Evolutionary conservation across 75 land plant genomes (phyloP), one percentile per base, ranked within the genome.

Genomic region (Pseudotsuga menziesii): DNA sequence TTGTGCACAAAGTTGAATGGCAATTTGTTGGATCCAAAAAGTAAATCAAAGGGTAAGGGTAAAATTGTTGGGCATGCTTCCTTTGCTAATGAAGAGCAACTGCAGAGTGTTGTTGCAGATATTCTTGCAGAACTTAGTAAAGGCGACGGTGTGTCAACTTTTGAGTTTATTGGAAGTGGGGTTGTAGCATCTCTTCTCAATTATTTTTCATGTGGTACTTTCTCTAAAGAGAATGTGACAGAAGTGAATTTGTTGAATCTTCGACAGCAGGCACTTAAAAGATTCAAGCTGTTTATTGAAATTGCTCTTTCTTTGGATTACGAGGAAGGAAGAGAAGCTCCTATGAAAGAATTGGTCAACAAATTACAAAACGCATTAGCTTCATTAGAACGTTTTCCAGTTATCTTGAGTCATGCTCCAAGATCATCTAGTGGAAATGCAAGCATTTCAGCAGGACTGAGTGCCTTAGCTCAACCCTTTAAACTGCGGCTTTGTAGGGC

Each of bases 121-220:
- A 72, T 91, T n/a, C 76, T 91, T 80, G n/a, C 13, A 55, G 87
- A 78, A 36, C 79, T 93, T 57, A 75, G 57, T 81, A 82, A 80
- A n/a, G 78, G 63, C 12, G 91, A 88, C 23, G 67, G 84, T 7
- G 78, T 93, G 39, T 88, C 96, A 17, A 89, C 90, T 7, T 93
- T 93, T 85, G 96, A 93, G 75, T 89, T 93, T 56, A 80, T 91
- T 20, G 89, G 86, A 36, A 89, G 96, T 85, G 94, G 94, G 60
- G 80, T 93, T 54, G 76, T 89, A 11, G 84, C 72, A 44, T 83
- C 96, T 3, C 76, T 93, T 23, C 57, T 86, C 23, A 59, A 78
- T 63, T 93, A 85, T 63, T 80, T 93, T 17, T 80, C 85, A 5
- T 73, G 83, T 79, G 94, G 85, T 2, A 75, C 36, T 39, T 62